phyloP scores from a whole-genome alignment of 345 rosid genomes.

The Euphorbia tirucalli region DNA sequence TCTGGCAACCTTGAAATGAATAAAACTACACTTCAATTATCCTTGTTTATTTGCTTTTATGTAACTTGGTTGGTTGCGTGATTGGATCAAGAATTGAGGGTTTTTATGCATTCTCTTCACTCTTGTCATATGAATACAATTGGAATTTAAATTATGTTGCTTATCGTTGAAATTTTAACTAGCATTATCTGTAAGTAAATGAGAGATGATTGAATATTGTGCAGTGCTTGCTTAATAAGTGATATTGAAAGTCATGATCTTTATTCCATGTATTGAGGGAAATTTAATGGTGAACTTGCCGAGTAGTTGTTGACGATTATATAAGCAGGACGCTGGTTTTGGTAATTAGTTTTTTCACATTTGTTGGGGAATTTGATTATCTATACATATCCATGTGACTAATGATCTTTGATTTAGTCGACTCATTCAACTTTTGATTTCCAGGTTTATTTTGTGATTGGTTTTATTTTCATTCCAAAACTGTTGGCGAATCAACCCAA shows the following conservation, averaged over 20 bases:
- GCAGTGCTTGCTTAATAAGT: not conserved
- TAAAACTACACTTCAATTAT: not conserved
- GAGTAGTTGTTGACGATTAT: not conserved
- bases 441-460: constrained; percentile 7
- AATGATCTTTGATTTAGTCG: not conserved
- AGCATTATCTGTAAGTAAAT: too few species aligned
- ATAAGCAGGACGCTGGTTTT: not conserved
- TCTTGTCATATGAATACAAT: too few species aligned
- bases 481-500: not conserved
- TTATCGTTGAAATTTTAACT: not conserved
- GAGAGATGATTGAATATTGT: not conserved
- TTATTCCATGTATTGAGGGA: too few species aligned
- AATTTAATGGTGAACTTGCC: not conserved
- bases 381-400: not conserved
- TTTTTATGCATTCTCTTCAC: too few species aligned
- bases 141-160: not conserved
- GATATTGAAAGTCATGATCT: not conserved
- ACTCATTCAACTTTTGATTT: constrained; percentile 9
- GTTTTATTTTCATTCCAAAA: constrained; percentile 2
- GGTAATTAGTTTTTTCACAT: not conserved
- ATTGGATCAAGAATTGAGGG: constrained; percentile 2
- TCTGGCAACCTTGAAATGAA: not conserved
- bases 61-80: constrained; percentile 2
- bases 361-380: not conserved
- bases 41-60: not conserved